Evolutionary conservation across 257 asterid species (phyloP), one percentile per base, ranked within the genome.

Genomic region (Penstemon barbatus): DNA sequence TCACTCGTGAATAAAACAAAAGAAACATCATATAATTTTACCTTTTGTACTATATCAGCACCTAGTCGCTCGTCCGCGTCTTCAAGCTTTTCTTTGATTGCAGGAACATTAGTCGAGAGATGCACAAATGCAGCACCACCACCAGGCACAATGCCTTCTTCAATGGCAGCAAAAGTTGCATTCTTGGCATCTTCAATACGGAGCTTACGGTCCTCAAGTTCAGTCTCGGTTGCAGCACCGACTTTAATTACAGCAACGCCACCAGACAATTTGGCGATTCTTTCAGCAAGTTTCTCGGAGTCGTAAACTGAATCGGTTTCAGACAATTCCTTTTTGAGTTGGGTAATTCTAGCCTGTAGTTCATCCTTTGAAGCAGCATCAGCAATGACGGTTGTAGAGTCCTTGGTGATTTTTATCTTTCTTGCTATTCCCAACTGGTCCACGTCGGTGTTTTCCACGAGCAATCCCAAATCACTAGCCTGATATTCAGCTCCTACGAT

Each of bases 141-240:
- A 52, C 99, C 99, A 1, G 99, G 99, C 36, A 94, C 97, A 56
- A 94, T 91, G 49, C 99, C 99, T 82, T 94, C 99, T 83, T 94
- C 99, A 56, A 94, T 94, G 49, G 97, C 99, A 72, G 97, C 99
- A 79, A 94, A 94, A 5, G 99, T 94, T 3, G 97, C 99, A 76
- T 94, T 94, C 70, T 91, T 94, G 55, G 99, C 99, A 81, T 94
- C 99, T 78, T 94, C 99, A 62, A 94, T 82, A 13, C 97, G 85
- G 33, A 94, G 96, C 60, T 91, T 91, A 36, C 93, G 88, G 82
- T 94, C 99, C 84, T 94, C 99, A 2, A 94, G 97, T 77, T 94
- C 97, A 0, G 97, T 75, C 76, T 94, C 97, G 1, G 99, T 94
- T 10, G 99, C 99, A 61, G 99, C 99, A 43, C 97, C 99, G 4